Conservation (phyloP, 169 alveolate genomes). For the Eimeria mitis region DNA sequence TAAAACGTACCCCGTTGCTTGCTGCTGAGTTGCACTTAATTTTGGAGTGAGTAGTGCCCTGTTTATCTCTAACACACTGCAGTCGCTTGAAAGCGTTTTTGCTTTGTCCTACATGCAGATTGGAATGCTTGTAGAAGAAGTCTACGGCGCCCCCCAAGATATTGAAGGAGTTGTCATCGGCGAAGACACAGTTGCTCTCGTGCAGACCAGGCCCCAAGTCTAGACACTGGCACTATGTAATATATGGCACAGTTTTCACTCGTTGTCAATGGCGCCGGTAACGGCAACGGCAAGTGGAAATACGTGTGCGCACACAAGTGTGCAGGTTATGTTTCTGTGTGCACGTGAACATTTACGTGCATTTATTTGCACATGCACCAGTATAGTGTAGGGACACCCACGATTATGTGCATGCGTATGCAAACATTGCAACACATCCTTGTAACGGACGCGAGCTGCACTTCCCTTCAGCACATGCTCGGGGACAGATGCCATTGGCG, state of each 20-base stretch:
- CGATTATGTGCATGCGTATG: not conserved
- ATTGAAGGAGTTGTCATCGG: conserved; percentile 80
- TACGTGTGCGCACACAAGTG: not conserved
- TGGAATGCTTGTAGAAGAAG: conserved; percentile 54
- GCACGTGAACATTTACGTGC: not conserved
- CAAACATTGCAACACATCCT: not conserved
- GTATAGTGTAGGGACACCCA: not conserved
- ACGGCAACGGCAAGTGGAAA: not conserved
- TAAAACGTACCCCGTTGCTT: not conserved
- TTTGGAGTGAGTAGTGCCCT: not conserved
- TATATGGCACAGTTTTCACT: not conserved
- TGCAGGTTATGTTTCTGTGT: not conserved
- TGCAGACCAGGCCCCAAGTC: conserved; percentile 78
- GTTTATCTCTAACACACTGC: not conserved
- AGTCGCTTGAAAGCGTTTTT: not conserved
- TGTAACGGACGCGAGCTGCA: not conserved
- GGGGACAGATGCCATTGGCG: conserved; percentile 2
- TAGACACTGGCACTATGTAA: not conserved
- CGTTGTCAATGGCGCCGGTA: not conserved
- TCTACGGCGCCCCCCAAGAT: conserved; percentile 75
- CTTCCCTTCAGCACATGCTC: not conserved
- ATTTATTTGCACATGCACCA: not conserved
- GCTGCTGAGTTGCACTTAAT: not conserved
- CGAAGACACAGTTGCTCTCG: conserved; percentile 66
- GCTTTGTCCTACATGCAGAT: conserved; percentile 30